Percentiles rank a stretch among this genome's conserved stretches.
phyloP scores from a whole-genome alignment of 75 land plant genomes.

The Chamaecyparis obtusa region DNA sequence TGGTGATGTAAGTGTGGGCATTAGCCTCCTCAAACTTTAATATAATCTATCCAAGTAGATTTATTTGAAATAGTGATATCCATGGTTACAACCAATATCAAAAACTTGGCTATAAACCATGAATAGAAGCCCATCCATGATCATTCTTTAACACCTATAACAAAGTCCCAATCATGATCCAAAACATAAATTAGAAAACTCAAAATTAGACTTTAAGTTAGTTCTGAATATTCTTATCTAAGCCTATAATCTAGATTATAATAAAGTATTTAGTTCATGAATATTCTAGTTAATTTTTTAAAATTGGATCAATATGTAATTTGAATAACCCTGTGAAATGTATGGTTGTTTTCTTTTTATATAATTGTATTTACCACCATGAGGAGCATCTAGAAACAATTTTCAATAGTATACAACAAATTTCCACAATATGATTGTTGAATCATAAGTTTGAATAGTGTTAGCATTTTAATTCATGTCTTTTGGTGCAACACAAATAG shows the following conservation, averaged over 20 bases:
- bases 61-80: neutral
- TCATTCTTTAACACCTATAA: neutral
- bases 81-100: neutral
- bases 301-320: neutral
- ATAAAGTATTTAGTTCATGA: neutral
- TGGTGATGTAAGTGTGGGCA: neutral
- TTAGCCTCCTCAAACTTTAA: neutral
- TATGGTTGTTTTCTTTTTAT: neutral
- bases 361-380: neutral
- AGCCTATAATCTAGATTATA: neutral
- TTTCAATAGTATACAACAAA: neutral
- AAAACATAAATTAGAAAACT: neutral
- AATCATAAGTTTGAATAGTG: neutral
- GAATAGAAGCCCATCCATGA: neutral
- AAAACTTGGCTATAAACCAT: neutral
- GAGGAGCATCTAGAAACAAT: neutral
- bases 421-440: neutral
- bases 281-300: neutral
- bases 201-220: neutral
- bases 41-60: neutral
- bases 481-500: too few relatives aligned
- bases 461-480: too few relatives aligned
- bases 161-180: neutral
- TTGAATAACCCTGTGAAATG: neutral
- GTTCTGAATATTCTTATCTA: neutral